These are phyloP conservation scores for Magnusiomyces magnusii DNA, from an alignment of 1,139 yeast genomes.

Conservation along the genomic window DNA sequence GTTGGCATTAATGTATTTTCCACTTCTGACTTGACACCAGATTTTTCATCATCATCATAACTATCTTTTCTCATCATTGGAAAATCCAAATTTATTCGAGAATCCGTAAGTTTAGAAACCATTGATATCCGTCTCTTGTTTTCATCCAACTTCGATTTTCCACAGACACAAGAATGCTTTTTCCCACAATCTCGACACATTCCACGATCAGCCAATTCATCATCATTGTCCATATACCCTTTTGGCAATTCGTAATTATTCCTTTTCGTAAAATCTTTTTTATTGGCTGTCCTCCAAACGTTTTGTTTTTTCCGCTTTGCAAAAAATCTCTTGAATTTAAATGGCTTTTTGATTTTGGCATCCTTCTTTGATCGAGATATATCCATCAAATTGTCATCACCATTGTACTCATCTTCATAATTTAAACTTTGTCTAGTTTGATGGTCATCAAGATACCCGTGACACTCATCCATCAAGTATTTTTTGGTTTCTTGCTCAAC, in stretches of 20 bases:
- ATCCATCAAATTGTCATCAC: too few species aligned
- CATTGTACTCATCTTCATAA: too few species aligned
- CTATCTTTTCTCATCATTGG: not conserved
- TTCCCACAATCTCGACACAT: not conserved
- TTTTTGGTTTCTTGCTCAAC: not conserved
- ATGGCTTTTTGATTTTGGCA: not conserved
- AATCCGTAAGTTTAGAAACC: not conserved
- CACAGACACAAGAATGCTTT: not conserved
- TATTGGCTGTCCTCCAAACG: not conserved
- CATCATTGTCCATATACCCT: not conserved
- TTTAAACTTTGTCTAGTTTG: too few species aligned
- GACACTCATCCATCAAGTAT: too few species aligned
- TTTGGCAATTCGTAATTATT: too few species aligned
- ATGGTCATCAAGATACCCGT: too few species aligned
- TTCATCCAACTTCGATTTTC: not conserved
- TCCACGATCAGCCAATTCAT: not conserved
- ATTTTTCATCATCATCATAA: not conserved
- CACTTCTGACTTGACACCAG: too few species aligned
- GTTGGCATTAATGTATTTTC: too few species aligned
- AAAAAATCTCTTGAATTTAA: not conserved
- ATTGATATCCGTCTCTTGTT: not conserved
- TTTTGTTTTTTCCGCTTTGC: not conserved
- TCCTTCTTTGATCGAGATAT: too few species aligned
- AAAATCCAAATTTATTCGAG: not conserved
- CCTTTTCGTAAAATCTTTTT: not conserved